Base-by-base conservation (phyloP, 768 basidiomycete species). In the Phlegmacium glaucopus region DNA sequence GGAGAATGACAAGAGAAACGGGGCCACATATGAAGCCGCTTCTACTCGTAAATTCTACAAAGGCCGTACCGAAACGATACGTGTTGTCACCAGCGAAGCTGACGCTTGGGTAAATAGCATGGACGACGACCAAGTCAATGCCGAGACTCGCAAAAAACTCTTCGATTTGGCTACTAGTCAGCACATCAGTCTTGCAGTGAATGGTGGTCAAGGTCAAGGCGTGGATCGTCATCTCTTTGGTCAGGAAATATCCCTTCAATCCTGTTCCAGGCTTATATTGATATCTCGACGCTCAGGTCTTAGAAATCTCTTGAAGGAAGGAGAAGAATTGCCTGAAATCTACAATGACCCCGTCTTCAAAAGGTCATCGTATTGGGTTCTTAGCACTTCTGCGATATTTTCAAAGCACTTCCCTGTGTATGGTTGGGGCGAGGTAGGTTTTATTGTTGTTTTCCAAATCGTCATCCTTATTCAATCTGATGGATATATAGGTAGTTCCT, bases 21-120 rank as follows among this genome's bases (percentile, higher is more conserved):
- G 89, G 3, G 90, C 80, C 4, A 93, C 92, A n/a, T 97, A 97
- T 62, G 94, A 97, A 68, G 87, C 91, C 47, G 93, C 93, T 28
- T 85, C 89, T 51, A 94, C 92, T n/a, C 77, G 94, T 27, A 81
- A 78, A 62, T 96, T 88, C 67, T 77, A 78, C 67, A 89, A 93
- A 60, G 94, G 94, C 11, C 78, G 94, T 39, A 97, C 94, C 18
- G 94, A 97, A 69, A 85, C 90, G n/a, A 91, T 97, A 49, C 76
- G 94, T 5, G 85, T 91, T 42, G 85, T 92, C 11, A 85, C 80
- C 10, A 72, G 70, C 39, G 87, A 94, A 66, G 79, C 82, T 28
- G 88, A 90, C 57, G 78, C 75, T 10, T 97, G 87, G 77, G 83
- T 81, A n/a, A 62, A 57, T 42, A 82, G 80, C 48, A 93, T 93